phyloP scores from a whole-genome alignment of 345 rosid species.

The Lepidium aucheri region DNA sequence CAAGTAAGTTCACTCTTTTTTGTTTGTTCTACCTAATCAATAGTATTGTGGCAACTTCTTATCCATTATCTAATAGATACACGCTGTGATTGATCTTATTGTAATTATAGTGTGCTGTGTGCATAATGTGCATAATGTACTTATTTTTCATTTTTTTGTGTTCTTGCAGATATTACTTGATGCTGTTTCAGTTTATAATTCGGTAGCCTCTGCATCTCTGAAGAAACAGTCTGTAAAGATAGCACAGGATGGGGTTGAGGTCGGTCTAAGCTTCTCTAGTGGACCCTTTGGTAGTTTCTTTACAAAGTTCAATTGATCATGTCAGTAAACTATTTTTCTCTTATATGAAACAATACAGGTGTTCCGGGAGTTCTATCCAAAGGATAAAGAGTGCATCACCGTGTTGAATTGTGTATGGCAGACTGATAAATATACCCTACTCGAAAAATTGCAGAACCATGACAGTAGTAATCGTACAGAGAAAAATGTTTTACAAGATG shows the following conservation, averaged over 20 bases:
- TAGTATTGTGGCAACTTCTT: background rate
- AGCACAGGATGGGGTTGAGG: slow-evolving; percentile 68
- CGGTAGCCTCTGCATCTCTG: slow-evolving; percentile 53
- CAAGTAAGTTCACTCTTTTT: slow-evolving; percentile 48
- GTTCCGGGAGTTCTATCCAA: slow-evolving; percentile 71
- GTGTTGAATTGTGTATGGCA: slow-evolving; percentile 54
- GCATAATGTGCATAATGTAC: background rate
- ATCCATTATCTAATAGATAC: background rate
- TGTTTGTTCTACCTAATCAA: background rate
- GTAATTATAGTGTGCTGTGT: background rate
- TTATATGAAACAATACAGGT: slow-evolving; percentile 30
- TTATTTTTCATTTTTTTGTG: background rate
- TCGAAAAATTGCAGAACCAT: slow-evolving; percentile 37
- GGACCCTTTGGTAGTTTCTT: background rate
- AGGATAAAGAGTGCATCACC: slow-evolving; percentile 35
- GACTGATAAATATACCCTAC: slow-evolving; percentile 53
- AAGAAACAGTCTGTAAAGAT: slow-evolving; percentile 71
- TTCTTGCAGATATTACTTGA: slow-evolving; percentile 67
- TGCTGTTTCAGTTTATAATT: slow-evolving; percentile 55
- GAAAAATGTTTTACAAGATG: slow-evolving; percentile 20
- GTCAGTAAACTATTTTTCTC: background rate
- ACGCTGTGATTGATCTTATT: background rate
- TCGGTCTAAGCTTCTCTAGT: slow-evolving; percentile 22
- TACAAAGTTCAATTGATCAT: background rate
- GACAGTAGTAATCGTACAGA: slow-evolving; percentile 27